Evolutionary conservation across 2,329 filamentous ascomycete genomes (phyloP).

Genomic region (Fusarium stilboides): DNA sequence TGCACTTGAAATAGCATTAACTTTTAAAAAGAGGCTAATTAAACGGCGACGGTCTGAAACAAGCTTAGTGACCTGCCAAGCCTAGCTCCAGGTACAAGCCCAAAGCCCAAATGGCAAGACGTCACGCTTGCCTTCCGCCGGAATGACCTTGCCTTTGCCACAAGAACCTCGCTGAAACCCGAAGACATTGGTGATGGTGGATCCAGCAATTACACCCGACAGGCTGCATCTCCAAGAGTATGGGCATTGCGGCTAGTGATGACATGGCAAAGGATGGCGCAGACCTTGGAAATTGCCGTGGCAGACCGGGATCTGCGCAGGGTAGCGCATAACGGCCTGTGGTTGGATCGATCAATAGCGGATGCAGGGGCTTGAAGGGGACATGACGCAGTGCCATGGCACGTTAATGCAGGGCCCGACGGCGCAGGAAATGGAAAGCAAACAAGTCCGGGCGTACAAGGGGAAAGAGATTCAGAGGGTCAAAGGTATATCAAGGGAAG

Average conservation of each 20-base stretch:
- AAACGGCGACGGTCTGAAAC: neutral
- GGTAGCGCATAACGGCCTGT: neutral
- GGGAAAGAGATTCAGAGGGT: conserved; percentile 5
- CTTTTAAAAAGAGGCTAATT: neutral
- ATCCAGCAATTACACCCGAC: conserved; percentile 1
- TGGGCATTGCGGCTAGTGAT: conserved; percentile 20
- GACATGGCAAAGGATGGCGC: conserved; percentile 39
- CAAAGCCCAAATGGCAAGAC: neutral
- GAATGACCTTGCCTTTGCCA: conserved; percentile 34
- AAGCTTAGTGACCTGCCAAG: neutral
- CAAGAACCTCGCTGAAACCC: conserved; percentile 16
- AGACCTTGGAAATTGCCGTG: conserved; percentile 19
- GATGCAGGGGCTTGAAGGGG: neutral
- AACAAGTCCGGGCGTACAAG: conserved; percentile 14
- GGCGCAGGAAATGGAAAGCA: conserved; percentile 19
- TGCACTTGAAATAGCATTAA: conserved; percentile 33
- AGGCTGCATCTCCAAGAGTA: neutral
- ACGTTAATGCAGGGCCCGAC: conserved; percentile 17
- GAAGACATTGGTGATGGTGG: neutral
- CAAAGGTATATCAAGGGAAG: conserved; percentile 34
- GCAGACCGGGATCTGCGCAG: conserved; percentile 21
- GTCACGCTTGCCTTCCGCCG: neutral
- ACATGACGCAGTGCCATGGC: conserved; percentile 30
- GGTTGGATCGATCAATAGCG: neutral
- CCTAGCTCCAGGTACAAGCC: conserved; percentile 3